Evolutionary conservation across 495 filamentous ascomycete species (phyloP), one percentile per base, ranked within the genome.

Genomic region (Penicillium atrosanguineum): DNA sequence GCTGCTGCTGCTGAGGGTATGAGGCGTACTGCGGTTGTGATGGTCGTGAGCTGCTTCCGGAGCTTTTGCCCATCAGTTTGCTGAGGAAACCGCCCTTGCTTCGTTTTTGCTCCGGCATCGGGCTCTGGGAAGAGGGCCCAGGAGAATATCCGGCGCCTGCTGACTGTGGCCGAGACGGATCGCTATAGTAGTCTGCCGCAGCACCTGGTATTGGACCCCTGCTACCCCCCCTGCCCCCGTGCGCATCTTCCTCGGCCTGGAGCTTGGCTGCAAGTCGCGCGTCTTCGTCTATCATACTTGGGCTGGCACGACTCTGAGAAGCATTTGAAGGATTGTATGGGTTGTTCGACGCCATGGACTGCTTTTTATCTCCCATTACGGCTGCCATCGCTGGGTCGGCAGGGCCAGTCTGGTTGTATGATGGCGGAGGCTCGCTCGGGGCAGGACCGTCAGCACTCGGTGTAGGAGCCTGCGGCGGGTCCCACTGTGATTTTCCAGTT

Each of bases 401-500:
- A 15, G 70, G 55, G 52, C 73, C 73, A 3, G 73, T 65, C 5
- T 75, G 65, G 26, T 73, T 63, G 71, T 94, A 92, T 44, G 80
- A 76, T 3, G 89, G 89, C 5, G 88, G 89, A 0, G 82, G 74
- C 20, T 74, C 82, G 26, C 70, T 63, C 7, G 84, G 78, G 12
- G 75, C 57, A 4, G 81, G 75, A 29, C 53, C 62, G 45, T 62
- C 57, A 26, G 28, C 42, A 21, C 18, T 7, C 5, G 77, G 74
- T 50, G 82, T 76, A 16, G 87, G 81, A 46, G 76, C 72, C 37
- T 83, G 85, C 23, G 91, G 91, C 43, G 74, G 81, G 4, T 94
- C 88, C 90, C 91, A 96, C 80, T 90, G 87, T 5, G 91, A 95
- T 60, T 84, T 80, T 59, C 90, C 91, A 57, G 90, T 95, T 66